A percentile compares a stretch with the other conserved stretches of the same genome.
These are phyloP conservation scores for Licmophora abbreviata DNA, from an alignment of 108 stramenopile species.

Conservation along the genomic window DNA sequence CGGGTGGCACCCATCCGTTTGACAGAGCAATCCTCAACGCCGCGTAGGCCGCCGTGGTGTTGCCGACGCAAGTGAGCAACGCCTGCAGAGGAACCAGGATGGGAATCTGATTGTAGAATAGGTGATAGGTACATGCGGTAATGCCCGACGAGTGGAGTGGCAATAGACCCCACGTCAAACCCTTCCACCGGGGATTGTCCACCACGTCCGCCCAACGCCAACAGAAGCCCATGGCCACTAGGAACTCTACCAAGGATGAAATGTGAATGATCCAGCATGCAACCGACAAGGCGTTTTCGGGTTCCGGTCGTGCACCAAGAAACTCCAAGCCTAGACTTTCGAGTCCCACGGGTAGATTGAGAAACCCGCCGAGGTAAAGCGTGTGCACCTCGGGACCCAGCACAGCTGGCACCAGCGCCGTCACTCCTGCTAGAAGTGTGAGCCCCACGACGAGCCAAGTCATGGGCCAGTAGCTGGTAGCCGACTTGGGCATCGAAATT, in stretches of 20 bases:
- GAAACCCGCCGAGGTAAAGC: conserved; percentile 62
- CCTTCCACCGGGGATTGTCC: conserved; percentile 76
- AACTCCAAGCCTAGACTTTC: conserved; percentile 5
- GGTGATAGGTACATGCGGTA: conserved; percentile 88
- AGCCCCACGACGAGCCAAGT: conserved; percentile 39
- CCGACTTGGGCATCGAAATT: conserved; percentile 36
- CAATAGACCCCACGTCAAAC: conserved; percentile 87
- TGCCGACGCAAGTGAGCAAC: conserved; percentile 66
- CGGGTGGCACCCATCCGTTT: conserved; percentile 53
- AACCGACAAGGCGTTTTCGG: conserved; percentile 44
- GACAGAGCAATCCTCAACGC: conserved; percentile 64
- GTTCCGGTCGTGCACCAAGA: conserved; percentile 47
- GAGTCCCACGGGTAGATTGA: conserved; percentile 62
- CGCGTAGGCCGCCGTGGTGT: conserved; percentile 70
- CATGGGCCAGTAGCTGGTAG: conserved; percentile 63
- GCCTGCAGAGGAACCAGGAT: conserved; percentile 84
- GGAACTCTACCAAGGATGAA: conserved; percentile 77
- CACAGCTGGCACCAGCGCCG: conserved; percentile 56
- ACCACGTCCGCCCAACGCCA: conserved; percentile 74
- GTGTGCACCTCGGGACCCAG: conserved; percentile 55
- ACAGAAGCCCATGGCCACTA: conserved; percentile 86
- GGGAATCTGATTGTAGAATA: conserved; percentile 86
- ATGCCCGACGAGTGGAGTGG: conserved; percentile 87
- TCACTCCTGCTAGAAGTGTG: conserved; percentile 43
- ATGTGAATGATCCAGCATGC: conserved; percentile 87